Evolutionary conservation across 2,329 filamentous ascomycete genomes (phyloP).

Genomic region (Lasiodiplodia sp.): DNA sequence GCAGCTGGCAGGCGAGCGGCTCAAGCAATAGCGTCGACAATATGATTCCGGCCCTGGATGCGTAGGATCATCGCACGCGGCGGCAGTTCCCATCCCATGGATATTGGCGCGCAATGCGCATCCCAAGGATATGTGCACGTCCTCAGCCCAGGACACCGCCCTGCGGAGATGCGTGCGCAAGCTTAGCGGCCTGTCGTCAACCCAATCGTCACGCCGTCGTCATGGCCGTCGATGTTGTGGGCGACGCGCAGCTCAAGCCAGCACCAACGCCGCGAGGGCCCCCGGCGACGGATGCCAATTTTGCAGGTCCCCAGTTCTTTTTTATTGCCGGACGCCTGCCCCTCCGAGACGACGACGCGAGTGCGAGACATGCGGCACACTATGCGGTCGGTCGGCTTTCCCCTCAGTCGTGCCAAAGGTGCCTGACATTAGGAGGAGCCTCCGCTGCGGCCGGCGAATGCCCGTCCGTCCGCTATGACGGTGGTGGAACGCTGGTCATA

Average conservation of each 20-base stretch:
- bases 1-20: conserved; percentile 14
- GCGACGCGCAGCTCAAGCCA: conserved; percentile 10
- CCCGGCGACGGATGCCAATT: conserved; percentile 19
- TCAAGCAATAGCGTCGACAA: conserved; percentile 18
- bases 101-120: conserved; percentile 25
- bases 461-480: not conserved
- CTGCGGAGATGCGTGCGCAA: conserved; percentile 13
- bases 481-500: not conserved
- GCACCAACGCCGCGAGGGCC: conserved; percentile 1
- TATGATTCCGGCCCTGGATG: conserved; percentile 9
- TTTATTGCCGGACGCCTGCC: conserved; percentile 19
- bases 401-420: not conserved
- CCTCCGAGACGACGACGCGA: conserved; percentile 14
- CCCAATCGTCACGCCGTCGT: conserved; percentile 20
- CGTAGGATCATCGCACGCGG: conserved; percentile 11
- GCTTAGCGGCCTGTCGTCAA: conserved; percentile 8
- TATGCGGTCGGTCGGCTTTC: conserved; percentile 1
- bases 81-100: conserved; percentile 18
- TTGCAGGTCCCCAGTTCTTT: conserved; percentile 27
- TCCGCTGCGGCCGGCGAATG: not conserved
- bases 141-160: conserved; percentile 21
- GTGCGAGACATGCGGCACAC: conserved; percentile 7
- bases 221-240: conserved; percentile 3
- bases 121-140: not conserved
- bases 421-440: too few species aligned